A percentile compares a stretch with the other conserved stretches of the same genome.
Evolutionary conservation across 192 early-diverging fungal genomes (phyloP).

Genomic region (Spizellomyces punctatus): DNA sequence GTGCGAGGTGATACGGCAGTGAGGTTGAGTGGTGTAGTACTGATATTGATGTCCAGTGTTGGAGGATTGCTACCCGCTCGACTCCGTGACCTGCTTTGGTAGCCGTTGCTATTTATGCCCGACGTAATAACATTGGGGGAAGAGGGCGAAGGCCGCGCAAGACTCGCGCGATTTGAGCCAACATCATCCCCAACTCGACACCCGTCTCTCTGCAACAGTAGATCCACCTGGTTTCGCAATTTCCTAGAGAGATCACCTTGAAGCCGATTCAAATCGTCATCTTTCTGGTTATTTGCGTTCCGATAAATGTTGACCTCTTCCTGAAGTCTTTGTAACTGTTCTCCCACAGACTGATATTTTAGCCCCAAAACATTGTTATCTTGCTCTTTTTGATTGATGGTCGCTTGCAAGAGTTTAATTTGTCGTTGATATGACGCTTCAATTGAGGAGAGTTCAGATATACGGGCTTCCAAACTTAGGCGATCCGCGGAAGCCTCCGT

Average conservation of each 20-base stretch:
- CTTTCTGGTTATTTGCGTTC: slow-evolving; percentile 19
- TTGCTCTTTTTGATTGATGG: slow-evolving; percentile 45
- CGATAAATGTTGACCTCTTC: slow-evolving; percentile 45
- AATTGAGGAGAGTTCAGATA: slow-evolving; percentile 43
- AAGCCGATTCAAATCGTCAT: slow-evolving; percentile 37
- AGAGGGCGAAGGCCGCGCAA: neutral
- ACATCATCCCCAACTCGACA: neutral
- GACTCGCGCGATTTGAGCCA: neutral
- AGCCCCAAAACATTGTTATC: slow-evolving; percentile 34
- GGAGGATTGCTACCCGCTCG: too few relatives aligned
- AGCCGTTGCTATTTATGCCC: too few relatives aligned
- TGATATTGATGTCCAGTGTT: too few relatives aligned
- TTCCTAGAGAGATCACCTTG: slow-evolving; percentile 27
- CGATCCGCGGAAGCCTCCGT: slow-evolving; percentile 38
- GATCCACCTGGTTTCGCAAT: slow-evolving; percentile 34
- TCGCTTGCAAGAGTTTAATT: slow-evolving; percentile 37
- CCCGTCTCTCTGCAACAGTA: slow-evolving; percentile 28
- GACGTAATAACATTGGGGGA: too few relatives aligned
- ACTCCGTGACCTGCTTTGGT: too few relatives aligned
- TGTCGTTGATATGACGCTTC: slow-evolving; percentile 37
- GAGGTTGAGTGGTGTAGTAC: too few relatives aligned
- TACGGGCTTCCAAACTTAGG: slow-evolving; percentile 40
- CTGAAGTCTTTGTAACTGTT: slow-evolving; percentile 40
- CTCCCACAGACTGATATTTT: slow-evolving; percentile 38
- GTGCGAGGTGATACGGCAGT: too few relatives aligned